phyloP scores from a whole-genome alignment of 176 grass and related monocot species.

The sorghum (Sorghum bicolor) region DNA sequence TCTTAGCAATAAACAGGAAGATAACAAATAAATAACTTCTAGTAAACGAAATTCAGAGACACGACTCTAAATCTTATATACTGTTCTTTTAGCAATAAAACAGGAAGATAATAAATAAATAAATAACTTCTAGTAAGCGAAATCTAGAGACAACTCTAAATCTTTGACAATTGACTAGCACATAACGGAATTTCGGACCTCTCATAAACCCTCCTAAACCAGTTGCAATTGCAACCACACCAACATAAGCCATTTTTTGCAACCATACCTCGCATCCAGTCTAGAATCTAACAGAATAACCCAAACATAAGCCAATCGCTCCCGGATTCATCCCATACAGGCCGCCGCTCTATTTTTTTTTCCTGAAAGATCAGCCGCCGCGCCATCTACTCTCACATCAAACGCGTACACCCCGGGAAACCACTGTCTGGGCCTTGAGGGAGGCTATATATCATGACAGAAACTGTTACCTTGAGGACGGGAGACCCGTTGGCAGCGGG shows the following conservation, averaged over 20 bases:
- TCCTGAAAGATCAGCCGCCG: too few species aligned
- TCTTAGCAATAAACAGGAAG: neutral
- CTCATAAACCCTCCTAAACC: neutral
- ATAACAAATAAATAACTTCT: neutral
- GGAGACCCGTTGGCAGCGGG: conserved; percentile 34
- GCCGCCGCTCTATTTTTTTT: neutral
- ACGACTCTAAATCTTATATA: neutral
- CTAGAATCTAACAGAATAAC: neutral
- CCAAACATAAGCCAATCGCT: neutral
- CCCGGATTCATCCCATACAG: neutral
- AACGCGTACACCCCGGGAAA: neutral
- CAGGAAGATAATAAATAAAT: neutral
- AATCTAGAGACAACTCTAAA: neutral
- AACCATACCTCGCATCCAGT: neutral
- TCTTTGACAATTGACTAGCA: neutral
- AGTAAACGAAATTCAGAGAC: neutral
- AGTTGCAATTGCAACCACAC: neutral
- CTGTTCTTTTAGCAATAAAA: neutral
- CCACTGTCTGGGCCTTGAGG: neutral
- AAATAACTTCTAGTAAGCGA: neutral
- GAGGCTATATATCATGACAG: too few species aligned
- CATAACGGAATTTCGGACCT: neutral
- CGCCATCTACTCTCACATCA: neutral
- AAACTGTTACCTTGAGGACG: conserved; percentile 31
- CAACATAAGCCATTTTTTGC: neutral